These are phyloP conservation scores for Macaranga tanarius DNA, from an alignment of 441 rosid species.

Conservation along the genomic window DNA sequence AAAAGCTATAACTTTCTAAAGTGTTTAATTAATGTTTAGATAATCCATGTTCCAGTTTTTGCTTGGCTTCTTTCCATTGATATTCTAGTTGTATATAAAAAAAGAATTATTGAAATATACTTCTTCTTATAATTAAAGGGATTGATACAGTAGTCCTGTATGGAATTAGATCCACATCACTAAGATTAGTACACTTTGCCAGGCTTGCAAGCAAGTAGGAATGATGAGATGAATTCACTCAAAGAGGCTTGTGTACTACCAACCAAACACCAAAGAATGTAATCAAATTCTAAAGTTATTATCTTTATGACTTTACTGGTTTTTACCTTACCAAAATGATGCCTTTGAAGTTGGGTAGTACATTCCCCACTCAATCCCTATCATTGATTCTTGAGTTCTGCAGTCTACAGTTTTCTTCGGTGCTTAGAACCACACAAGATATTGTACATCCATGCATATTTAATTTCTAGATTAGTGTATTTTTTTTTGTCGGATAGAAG, in stretches of 20 bases:
- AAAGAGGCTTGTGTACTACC: not conserved
- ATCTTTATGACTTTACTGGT: not conserved
- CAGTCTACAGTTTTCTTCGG: not conserved
- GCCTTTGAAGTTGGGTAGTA: not conserved
- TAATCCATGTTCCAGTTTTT: too few relatives aligned
- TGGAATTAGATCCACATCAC: conserved; percentile 24
- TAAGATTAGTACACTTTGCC: conserved; percentile 26
- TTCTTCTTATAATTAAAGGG: not conserved
- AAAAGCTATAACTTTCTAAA: too few relatives aligned
- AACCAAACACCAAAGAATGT: not conserved
- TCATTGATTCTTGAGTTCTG: conserved; percentile 18
- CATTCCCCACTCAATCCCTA: not conserved
- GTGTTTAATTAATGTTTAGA: too few relatives aligned
- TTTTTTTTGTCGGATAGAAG: too few relatives aligned
- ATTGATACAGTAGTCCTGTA: not conserved
- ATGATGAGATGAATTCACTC: not conserved
- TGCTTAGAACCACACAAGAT: too few relatives aligned
- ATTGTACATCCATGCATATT: too few relatives aligned
- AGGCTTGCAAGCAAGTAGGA: conserved; percentile 27
- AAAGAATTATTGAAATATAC: too few relatives aligned
- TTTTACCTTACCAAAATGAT: not conserved
- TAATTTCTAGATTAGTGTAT: too few relatives aligned
- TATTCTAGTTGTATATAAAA: too few relatives aligned
- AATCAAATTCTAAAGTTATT: not conserved
- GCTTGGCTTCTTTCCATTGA: too few relatives aligned